These are phyloP conservation scores for Solanum pimpinellifolium DNA, from an alignment of 257 asterid species.

Conservation along the genomic window DNA sequence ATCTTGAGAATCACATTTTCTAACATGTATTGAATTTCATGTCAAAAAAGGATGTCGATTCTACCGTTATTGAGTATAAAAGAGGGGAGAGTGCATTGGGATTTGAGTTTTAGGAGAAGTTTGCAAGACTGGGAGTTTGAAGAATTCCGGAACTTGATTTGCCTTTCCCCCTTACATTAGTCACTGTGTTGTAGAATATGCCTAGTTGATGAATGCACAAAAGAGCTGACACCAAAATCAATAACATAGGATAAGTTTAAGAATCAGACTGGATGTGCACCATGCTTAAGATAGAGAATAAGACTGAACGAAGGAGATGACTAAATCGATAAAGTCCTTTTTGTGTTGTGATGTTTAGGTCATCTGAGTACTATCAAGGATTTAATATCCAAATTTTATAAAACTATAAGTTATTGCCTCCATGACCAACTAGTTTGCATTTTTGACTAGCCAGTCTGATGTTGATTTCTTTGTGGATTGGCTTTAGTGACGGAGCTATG, in stretches of 20 bases:
- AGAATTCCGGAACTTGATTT: not conserved
- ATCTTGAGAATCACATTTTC: not conserved
- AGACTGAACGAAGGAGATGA: not conserved
- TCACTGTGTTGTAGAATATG: not conserved
- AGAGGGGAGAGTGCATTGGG: not conserved
- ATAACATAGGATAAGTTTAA: not conserved
- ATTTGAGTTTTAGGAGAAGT: not conserved
- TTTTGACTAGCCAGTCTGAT: conserved; percentile 4
- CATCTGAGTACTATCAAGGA: not conserved
- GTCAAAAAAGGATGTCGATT: not conserved
- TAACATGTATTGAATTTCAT: not conserved
- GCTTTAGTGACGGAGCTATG: conserved; percentile 93
- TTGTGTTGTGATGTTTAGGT: not conserved
- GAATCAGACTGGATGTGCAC: not conserved
- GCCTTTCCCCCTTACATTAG: not conserved
- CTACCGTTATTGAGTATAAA: not conserved
- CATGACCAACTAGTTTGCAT: not conserved
- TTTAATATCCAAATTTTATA: not conserved
- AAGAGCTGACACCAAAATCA: not conserved
- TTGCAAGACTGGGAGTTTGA: not conserved
- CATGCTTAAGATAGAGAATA: not conserved
- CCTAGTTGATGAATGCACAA: not conserved
- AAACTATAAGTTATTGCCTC: not conserved
- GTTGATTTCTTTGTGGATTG: conserved; percentile 8
- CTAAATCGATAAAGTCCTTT: not conserved